phyloP scores from a whole-genome alignment of 2,329 filamentous ascomycete genomes.

The Sarocladium oryzae region DNA sequence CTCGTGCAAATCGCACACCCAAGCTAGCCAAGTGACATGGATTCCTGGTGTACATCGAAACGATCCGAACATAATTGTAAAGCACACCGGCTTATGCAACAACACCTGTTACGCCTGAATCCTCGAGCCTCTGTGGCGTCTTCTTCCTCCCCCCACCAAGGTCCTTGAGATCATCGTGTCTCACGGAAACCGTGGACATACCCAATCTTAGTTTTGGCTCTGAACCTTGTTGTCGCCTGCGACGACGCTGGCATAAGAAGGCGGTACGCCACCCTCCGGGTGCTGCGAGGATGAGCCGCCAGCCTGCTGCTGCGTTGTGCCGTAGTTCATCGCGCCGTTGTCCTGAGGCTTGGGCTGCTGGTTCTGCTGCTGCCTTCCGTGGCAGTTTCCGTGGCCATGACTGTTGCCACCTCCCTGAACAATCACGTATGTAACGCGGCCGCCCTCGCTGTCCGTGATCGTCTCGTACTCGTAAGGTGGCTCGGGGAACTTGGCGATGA shows the following conservation, averaged over 20 bases:
- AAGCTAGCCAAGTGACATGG: no score
- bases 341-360: constrained; percentile 26
- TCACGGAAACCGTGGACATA: no score
- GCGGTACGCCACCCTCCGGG: constrained; percentile 51
- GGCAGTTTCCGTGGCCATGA: constrained; percentile 18
- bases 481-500: constrained; percentile 87
- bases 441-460: constrained; percentile 49
- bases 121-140: not conserved
- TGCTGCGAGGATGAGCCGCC: not conserved
- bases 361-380: constrained; percentile 26
- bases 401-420: constrained; percentile 40
- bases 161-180: no score
- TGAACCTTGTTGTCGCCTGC: constrained; percentile 90
- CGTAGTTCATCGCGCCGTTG: constrained; percentile 37
- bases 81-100: no score
- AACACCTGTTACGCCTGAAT: not conserved
- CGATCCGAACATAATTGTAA: no score
- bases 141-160: not conserved
- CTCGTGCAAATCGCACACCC: no score
- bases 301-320: constrained; percentile 25
- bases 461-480: constrained; percentile 62
- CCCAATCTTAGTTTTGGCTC: constrained; percentile 25
- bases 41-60: not conserved
- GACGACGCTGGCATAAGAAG: constrained; percentile 85
- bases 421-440: constrained; percentile 71